Conservation (phyloP, 306 rosid species). For the Quercus engelmannii region DNA sequence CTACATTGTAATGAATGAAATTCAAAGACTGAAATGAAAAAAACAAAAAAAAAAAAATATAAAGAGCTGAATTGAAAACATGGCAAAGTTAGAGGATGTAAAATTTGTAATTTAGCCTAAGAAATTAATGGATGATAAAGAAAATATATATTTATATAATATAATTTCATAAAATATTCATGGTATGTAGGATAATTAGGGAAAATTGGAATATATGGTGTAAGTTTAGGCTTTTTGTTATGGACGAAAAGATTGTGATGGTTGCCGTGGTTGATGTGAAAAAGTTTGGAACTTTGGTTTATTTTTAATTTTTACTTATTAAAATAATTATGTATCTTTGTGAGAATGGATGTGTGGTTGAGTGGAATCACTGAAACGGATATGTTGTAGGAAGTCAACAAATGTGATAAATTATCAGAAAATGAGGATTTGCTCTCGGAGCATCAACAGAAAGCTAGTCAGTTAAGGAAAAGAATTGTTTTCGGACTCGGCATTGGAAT, state of each 20-base stretch:
- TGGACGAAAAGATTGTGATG: background rate
- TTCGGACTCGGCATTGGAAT: slow-evolving; percentile 90
- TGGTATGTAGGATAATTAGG: background rate
- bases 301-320: background rate
- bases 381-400: slow-evolving; percentile 41
- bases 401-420: slow-evolving; percentile 1
- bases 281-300: background rate
- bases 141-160: background rate
- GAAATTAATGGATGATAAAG: background rate
- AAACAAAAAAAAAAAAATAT: too few species aligned
- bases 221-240: background rate
- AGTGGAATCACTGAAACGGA: slow-evolving; percentile 16
- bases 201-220: background rate
- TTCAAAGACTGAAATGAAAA: too few species aligned
- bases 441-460: slow-evolving; percentile 50
- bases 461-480: slow-evolving; percentile 63
- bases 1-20: too few species aligned
- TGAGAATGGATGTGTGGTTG: background rate
- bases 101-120: too few species aligned
- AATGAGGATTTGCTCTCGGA: slow-evolving; percentile 33
- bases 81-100: too few species aligned
- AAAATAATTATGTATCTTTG: background rate
- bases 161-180: background rate
- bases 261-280: background rate
- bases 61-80: too few species aligned